These are phyloP conservation scores for Aspergillus quadricinctus DNA, from an alignment of 2,329 filamentous ascomycete genomes.

Conservation along the genomic window DNA sequence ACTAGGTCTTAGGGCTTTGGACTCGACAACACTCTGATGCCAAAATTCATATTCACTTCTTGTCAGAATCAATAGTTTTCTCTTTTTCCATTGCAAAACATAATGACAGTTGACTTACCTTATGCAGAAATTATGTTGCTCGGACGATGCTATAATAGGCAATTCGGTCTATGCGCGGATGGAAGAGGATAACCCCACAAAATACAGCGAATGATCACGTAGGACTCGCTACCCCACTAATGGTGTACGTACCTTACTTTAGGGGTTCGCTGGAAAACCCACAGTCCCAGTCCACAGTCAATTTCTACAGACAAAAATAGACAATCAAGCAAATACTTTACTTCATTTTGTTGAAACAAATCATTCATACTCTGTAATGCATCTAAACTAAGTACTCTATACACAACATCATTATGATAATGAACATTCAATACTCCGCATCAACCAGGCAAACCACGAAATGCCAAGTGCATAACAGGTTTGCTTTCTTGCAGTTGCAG, in stretches of 20 bases:
- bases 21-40: not conserved
- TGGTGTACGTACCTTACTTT: not conserved
- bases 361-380: not conserved
- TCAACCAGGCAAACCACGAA: too few relatives aligned
- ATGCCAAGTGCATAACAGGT: not conserved
- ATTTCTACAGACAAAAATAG: not conserved
- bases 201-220: conserved; percentile 8
- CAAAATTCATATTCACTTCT: not conserved
- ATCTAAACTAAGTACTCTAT: too few relatives aligned
- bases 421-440: not conserved
- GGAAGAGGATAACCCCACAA: conserved; percentile 12
- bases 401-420: not conserved
- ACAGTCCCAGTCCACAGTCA: not conserved
- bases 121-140: not conserved
- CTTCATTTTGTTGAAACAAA: too few relatives aligned
- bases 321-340: too few relatives aligned
- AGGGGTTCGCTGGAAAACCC: not conserved
- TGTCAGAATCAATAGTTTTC: not conserved
- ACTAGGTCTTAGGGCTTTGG: too few relatives aligned
- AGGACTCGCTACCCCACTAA: not conserved
- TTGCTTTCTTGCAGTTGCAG: not conserved
- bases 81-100: not conserved
- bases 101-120: not conserved
- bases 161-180: not conserved
- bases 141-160: not conserved